phyloP scores from a whole-genome alignment of 2,329 filamentous ascomycete species.

The Botryosphaeria dothidea region DNA sequence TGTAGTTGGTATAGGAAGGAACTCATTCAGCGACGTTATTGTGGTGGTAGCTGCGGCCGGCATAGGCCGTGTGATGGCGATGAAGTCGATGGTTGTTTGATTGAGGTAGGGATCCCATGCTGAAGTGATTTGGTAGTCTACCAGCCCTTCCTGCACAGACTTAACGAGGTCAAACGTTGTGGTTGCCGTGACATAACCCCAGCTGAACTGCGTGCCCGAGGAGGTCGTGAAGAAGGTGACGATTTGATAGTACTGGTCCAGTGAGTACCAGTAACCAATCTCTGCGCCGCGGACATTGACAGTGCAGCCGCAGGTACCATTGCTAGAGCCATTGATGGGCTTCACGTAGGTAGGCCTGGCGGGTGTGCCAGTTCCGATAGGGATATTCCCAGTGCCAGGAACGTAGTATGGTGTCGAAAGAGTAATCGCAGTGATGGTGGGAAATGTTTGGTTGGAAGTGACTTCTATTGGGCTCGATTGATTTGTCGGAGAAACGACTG shows the following conservation, averaged over 20 bases:
- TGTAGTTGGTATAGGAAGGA: constrained; percentile 26
- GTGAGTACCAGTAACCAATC: constrained; percentile 35
- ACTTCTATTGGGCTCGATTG: background rate
- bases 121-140: constrained; percentile 25
- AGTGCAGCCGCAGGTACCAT: constrained; percentile 29
- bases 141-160: constrained; percentile 25
- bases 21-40: constrained; percentile 29
- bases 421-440: background rate
- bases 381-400: background rate
- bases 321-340: constrained; percentile 12
- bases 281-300: constrained; percentile 35
- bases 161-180: constrained; percentile 35
- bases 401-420: background rate
- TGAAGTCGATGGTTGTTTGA: constrained; percentile 1
- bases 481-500: background rate
- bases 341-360: background rate
- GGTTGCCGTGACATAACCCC: constrained; percentile 31
- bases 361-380: background rate
- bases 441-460: background rate
- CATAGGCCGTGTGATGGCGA: constrained; percentile 16
- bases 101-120: constrained; percentile 24
- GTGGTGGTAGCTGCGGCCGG: constrained; percentile 35
- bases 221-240: background rate
- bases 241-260: background rate
- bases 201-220: constrained; percentile 20